Conservation (phyloP, 768 basidiomycete species). For the Auricularia heimuer region DNA sequence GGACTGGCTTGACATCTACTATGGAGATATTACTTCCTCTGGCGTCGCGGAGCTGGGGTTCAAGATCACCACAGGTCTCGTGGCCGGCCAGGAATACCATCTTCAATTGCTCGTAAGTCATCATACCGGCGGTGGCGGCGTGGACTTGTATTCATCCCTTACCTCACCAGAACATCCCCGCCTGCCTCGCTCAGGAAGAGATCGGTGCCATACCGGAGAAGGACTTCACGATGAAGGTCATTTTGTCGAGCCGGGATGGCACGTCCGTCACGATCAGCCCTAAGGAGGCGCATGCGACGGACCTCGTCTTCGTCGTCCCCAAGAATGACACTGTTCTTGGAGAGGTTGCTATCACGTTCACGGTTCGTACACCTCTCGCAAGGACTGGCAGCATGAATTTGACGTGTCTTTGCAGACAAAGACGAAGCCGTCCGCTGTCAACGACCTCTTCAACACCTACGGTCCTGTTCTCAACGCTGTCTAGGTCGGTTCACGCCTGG, state of each 20-base stretch:
- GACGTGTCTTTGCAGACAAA: neutral
- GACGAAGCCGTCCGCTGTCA: neutral
- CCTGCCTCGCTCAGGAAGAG: neutral
- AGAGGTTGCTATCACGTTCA: neutral
- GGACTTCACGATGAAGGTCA: neutral
- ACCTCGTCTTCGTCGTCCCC: neutral
- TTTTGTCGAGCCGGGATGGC: neutral
- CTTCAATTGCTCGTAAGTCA: neutral
- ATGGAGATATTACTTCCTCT: neutral
- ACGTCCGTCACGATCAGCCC: neutral
- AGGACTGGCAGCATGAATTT: no score
- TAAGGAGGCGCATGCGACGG: neutral
- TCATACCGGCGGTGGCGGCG: neutral
- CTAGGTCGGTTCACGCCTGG: no score
- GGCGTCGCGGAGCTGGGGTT: neutral
- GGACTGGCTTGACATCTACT: neutral
- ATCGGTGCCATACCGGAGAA: neutral
- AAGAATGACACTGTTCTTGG: neutral
- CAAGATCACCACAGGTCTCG: neutral
- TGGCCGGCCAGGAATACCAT: neutral
- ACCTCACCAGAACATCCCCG: neutral
- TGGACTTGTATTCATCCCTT: no score
- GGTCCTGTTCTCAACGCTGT: neutral
- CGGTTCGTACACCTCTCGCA: neutral
- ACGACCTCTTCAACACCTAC: neutral